These are phyloP conservation scores for Laetiporus sulphureus DNA, from an alignment of 1,284 basidiomycete genomes.

Conservation along the genomic window DNA sequence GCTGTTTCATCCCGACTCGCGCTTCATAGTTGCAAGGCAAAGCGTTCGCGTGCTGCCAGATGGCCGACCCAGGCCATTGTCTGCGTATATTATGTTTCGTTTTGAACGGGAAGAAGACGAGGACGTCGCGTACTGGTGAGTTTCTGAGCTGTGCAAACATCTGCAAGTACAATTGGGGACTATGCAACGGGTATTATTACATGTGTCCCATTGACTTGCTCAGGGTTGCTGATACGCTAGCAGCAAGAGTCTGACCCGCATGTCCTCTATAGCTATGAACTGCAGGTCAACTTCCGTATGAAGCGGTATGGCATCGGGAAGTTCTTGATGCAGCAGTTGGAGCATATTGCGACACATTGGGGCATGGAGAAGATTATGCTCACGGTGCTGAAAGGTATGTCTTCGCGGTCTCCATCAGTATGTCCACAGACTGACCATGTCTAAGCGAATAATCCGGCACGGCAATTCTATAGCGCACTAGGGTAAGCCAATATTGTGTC, in stretches of 20 bases:
- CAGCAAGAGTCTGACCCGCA: no score
- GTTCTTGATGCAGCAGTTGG: constrained; percentile 42
- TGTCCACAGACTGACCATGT: neutral
- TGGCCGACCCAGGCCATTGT: constrained; percentile 8
- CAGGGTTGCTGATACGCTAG: no score
- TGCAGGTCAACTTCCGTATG: constrained; percentile 44
- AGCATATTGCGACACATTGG: constrained; percentile 42
- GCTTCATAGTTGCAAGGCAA: constrained; percentile 46
- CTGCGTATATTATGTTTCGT: constrained; percentile 42
- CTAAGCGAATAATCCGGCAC: constrained; percentile 48
- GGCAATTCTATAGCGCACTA: constrained; percentile 47
- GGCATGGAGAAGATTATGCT: constrained; percentile 63
- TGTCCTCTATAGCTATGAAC: constrained; percentile 51
- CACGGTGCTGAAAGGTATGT: constrained; percentile 62
- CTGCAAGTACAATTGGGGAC: no score
- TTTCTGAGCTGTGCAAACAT: no score
- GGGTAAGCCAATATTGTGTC: constrained; percentile 35
- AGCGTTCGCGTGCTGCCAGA: no score
- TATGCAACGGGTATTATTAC: no score
- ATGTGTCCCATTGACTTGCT: no score
- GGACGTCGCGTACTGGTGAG: constrained; percentile 62
- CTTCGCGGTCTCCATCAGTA: neutral
- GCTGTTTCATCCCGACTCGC: constrained; percentile 50
- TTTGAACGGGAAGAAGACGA: constrained; percentile 60
- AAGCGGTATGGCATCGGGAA: constrained; percentile 54